Evolutionary conservation across 768 basidiomycete genomes (phyloP), one percentile per base, ranked within the genome.

Genomic region (Arthromyces matolae): DNA sequence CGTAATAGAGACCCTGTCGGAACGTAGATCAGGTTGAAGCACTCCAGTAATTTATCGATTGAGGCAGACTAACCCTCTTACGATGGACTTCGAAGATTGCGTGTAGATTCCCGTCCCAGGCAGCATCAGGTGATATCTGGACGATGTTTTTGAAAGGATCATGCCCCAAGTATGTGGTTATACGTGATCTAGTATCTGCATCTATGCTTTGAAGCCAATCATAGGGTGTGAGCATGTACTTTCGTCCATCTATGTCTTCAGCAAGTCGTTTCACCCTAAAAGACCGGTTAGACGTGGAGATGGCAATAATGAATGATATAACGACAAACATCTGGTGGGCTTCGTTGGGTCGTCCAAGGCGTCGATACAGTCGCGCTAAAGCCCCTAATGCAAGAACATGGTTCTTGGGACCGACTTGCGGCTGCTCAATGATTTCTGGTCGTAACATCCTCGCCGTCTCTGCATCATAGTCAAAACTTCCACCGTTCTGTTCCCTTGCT

Each of bases 181-280:
- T 27, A 13, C 34, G 41, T 16, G 16, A 20, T 29, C 34, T 25
- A 2, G 39, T 48, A 2, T 48, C 47, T 16, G 35, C 5, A 13
- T 49, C 42, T 36, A 49, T 44, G 16, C 44, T 49, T 18, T 44
- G 35, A 25, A 28, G 32, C 6, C 28, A 31, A 23, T 49, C 19
- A 8, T 36, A 38, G 14, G 41, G 42, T 5, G 48, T 38, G n/a
- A 44, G 29, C 12, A 5, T 13, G 22, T 44, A 43, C 18, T 43
- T 42, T 18, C 25, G 25, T 9, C 19, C 20, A 29, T 47, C 14
- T 10, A 31, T 29, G n/a, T 27, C 27, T 7, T 43, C 14, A 16
- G 34, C 34, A 1, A 37, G 16, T 6, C 14, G 22, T n/a, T 40
- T 25, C 10, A 37, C 35, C 24, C 41, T 49, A 22, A 12, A 4